Base-by-base conservation (phyloP, 164 flowering plant genomes). In the Magnolia kwangsiensis region DNA sequence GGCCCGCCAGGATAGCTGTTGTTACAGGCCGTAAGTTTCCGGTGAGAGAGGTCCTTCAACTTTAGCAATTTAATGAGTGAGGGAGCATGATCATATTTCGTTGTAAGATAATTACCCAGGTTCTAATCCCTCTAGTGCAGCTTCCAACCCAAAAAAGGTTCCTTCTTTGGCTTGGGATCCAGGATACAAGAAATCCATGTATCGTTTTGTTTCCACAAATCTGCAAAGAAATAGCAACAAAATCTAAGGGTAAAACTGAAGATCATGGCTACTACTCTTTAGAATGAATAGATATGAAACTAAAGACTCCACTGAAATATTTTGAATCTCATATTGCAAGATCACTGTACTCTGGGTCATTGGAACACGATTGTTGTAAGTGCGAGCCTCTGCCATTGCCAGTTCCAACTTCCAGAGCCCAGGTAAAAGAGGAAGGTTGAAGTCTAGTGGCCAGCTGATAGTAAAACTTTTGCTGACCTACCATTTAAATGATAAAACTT, bases 1-100 rank as follows among this genome's bases (percentile, higher is more conserved):
- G 97, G 97, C 63, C 97, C 98, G 19, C 98, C 97, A 31, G 97
- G 98, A 67, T 95, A 91, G 74, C 97, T 93, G 89, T 78, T 63
- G 8, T 29, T 18, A 72, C 11, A 58, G 18, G 4, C 10, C n/a
- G 29, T 27, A 55, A 49, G 63, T 20, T 21, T 59, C 37, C 29
- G 7, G 24, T 7, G 19, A 72, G 49, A 7, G 19, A 4, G 27
- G 13, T 23, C 19, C 18, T 24, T 55, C 37, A 51, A 8, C 64
- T 58, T 23, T 18, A 23, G 18, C 19, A 27, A 18, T 61, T 24
- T 24, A 16, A 10, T 6, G 21, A 66, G 45, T 75, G 50, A 51
- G 14, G 31, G 18, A 21, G 50, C 13, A 55, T 55, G 16, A 29
- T 8, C 19, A 14, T 37, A 68, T 24, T 59, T 9, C 27, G 27